Conservation (phyloP, 1,139 yeast species). For the Diutina pseudorugosa region DNA sequence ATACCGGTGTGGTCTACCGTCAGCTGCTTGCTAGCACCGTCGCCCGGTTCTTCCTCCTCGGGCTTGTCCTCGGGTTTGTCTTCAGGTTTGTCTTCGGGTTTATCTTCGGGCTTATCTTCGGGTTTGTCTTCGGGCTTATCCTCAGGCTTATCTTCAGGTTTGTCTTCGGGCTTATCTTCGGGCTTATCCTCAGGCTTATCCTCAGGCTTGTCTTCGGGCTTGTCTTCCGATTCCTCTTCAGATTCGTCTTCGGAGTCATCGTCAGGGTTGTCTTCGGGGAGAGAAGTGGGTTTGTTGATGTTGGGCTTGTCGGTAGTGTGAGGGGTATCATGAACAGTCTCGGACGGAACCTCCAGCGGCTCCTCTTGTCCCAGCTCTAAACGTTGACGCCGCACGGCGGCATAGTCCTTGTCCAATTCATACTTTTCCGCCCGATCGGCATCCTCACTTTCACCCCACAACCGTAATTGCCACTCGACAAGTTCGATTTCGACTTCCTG, state of each 20-base stretch:
- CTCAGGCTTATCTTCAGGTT: neutral
- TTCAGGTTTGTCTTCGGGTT: slow-evolving; percentile 11
- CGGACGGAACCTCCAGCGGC: neutral
- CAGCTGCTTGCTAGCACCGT: slow-evolving; percentile 12
- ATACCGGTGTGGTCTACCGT: slow-evolving; percentile 34
- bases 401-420: slow-evolving; percentile 30
- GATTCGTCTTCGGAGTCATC: neutral
- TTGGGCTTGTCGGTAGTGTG: neutral
- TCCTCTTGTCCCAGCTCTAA: slow-evolving; percentile 5
- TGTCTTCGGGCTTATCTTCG: neutral
- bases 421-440: slow-evolving; percentile 42
- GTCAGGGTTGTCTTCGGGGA: no score
- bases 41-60: slow-evolving; percentile 11
- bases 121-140: neutral
- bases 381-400: slow-evolving; percentile 8
- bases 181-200: neutral
- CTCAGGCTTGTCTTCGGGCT: neutral
- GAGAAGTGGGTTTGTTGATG: neutral
- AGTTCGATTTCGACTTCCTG: slow-evolving; percentile 30
- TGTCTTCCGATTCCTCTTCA: neutral
- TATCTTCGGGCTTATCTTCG: slow-evolving; percentile 6
- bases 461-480: slow-evolving; percentile 59
- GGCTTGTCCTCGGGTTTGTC: neutral
- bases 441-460: slow-evolving; percentile 75
- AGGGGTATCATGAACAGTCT: neutral